Base-by-base conservation (phyloP, 148 eudicot genomes). In the Vaccinium darrowii region DNA sequence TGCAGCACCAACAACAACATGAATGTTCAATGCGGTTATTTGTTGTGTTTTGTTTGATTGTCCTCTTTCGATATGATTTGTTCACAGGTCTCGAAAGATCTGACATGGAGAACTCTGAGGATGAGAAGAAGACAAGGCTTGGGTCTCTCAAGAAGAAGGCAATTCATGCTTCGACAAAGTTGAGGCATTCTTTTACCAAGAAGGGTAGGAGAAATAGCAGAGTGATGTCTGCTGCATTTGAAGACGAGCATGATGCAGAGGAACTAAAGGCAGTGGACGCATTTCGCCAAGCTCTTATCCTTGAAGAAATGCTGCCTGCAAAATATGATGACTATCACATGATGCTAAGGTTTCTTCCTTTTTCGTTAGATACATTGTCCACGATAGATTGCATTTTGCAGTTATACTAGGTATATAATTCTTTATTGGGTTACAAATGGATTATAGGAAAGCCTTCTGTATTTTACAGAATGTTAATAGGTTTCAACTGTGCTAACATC, bases 261-360 rank as follows among this genome's bases (percentile, higher is more conserved):
- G 99, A 96, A 85, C 54, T 92, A 23, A 86, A 87, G 89, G 97
- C 95, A 9, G 99, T 96, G 16, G 98, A 94, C 23, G 92, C 92
- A 49, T 90, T 96, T 11, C 92, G 99, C 1, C 98, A 96, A 86
- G 91, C 91, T 19, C 97, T 96, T 80, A 82, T 92, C 85, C 82
- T 93, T 80, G 99, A 96, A 77, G 95, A 96, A 84, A 72, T 96
- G 18, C 90, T 96, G 79, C 99, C 99, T 71, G 80, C 93, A 8
- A 94, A 93, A 77, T 92, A 93, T 67, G 99, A 96, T 89, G 98
- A 93, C 81, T 96, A 93, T 89, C 97, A 94, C 84, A 86, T 91
- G 91, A 82, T 93, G 86, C 90, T 96, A 60, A 96, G 99, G 98
- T 96, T 74, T 43, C 75, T 85, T 74, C 3, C 5, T 79, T 69